These are phyloP conservation scores for Oleoguttula mirabilis DNA, from an alignment of 495 filamentous ascomycete genomes.

Conservation along the genomic window DNA sequence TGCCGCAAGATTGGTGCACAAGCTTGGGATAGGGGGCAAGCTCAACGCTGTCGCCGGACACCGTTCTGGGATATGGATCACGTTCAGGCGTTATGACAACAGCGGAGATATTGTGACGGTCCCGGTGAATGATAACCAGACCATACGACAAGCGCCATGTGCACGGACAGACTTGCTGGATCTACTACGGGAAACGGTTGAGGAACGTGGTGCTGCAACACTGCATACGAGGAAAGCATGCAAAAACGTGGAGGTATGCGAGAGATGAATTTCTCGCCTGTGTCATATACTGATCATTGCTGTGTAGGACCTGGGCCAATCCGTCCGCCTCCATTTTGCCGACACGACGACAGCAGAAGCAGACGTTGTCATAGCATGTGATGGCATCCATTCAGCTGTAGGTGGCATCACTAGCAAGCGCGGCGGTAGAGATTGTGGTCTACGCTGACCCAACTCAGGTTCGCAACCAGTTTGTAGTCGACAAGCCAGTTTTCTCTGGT, in stretches of 20 bases:
- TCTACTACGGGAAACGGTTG: conserved; percentile 8
- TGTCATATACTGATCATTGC: not conserved
- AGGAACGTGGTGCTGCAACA: conserved; percentile 13
- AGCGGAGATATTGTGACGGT: conserved; percentile 16
- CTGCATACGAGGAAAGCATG: conserved; percentile 18
- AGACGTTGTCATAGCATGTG: conserved; percentile 35
- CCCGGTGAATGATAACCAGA: conserved; percentile 15
- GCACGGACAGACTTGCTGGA: conserved; percentile 16
- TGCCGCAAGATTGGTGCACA: conserved; percentile 14
- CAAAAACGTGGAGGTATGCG: conserved; percentile 8
- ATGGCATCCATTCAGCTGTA: conserved; percentile 38
- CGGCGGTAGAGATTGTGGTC: too few relatives aligned
- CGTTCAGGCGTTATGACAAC: conserved; percentile 18
- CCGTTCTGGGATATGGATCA: conserved; percentile 13
- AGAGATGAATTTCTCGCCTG: not conserved
- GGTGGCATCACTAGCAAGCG: too few relatives aligned
- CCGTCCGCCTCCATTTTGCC: conserved; percentile 26
- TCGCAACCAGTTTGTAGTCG: conserved; percentile 17
- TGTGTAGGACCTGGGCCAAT: conserved; percentile 14
- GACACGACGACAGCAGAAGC: conserved; percentile 25
- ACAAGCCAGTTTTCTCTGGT: conserved; percentile 12
- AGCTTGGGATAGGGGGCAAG: conserved; percentile 14
- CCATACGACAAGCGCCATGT: conserved; percentile 15
- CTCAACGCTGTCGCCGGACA: conserved; percentile 16
- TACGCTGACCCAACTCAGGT: too few relatives aligned